phyloP scores from a whole-genome alignment of 306 rosid species.

The peach (Prunus persica) region Prunus_persica_NCBIv2 NC_034015.1:19416501-19417000 shows the following conservation, averaged over 20 bases:
- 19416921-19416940: constrained; percentile 70
- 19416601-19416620: neutral
- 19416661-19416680: constrained; percentile 93
- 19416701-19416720: constrained; percentile 97
- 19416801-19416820: constrained; percentile 1
- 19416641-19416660: constrained; percentile 40
- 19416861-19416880: constrained; percentile 51
- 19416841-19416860: neutral
- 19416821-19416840: constrained; percentile 13
- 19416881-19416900: constrained; percentile 44
- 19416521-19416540: constrained; percentile 72
- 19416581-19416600: neutral
- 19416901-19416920: constrained; percentile 69
- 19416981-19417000: neutral
- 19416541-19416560: constrained; percentile 45
- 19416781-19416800: neutral
- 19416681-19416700: constrained; percentile 91
- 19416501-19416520: constrained; percentile 72
- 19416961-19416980: neutral
- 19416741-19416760: constrained; percentile 65
- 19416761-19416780: constrained; percentile 48
- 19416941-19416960: constrained; percentile 27
- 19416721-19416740: constrained; percentile 77
- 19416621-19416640: constrained; percentile 10
- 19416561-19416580: constrained; percentile 14